phyloP scores from a whole-genome alignment of 495 filamentous ascomycete species.

The Chlorociboria aeruginascens region DNA sequence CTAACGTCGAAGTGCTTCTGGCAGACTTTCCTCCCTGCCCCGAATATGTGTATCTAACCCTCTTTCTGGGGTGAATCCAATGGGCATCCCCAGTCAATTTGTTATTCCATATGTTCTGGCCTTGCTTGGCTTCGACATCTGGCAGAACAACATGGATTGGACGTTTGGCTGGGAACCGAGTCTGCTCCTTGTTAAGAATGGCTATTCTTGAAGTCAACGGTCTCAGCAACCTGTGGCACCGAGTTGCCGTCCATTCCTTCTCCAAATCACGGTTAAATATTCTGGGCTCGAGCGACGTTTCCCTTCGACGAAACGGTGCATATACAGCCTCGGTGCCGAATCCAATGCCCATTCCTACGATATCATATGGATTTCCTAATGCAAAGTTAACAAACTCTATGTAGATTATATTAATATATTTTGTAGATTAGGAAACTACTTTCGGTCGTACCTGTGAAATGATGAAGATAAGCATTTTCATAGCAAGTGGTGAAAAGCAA shows the following conservation, averaged over 20 bases:
- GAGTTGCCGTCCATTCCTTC: constrained; percentile 42
- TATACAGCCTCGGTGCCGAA: neutral
- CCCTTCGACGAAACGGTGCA: constrained; percentile 11
- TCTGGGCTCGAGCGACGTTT: constrained; percentile 8
- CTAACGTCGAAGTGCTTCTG: neutral
- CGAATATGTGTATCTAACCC: constrained; percentile 24
- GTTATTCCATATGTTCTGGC: neutral
- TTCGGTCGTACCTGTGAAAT: neutral
- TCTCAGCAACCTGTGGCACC: constrained; percentile 43
- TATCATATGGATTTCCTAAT: neutral
- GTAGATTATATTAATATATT: too few relatives aligned
- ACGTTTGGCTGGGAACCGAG: neutral
- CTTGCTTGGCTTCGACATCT: neutral
- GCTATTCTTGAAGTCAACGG: constrained; percentile 40
- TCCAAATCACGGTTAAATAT: constrained; percentile 2
- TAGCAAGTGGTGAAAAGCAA: neutral
- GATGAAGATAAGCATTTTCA: neutral
- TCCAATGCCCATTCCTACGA: constrained; percentile 4
- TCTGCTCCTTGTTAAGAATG: constrained; percentile 32
- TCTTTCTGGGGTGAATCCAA: constrained; percentile 21
- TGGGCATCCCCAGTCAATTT: constrained; percentile 9
- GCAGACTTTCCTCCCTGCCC: constrained; percentile 1
- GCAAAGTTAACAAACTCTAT: neutral
- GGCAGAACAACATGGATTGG: neutral
- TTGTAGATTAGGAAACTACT: too few relatives aligned